phyloP scores from a whole-genome alignment of 345 rosid species.

The Kandelia obovata region DNA sequence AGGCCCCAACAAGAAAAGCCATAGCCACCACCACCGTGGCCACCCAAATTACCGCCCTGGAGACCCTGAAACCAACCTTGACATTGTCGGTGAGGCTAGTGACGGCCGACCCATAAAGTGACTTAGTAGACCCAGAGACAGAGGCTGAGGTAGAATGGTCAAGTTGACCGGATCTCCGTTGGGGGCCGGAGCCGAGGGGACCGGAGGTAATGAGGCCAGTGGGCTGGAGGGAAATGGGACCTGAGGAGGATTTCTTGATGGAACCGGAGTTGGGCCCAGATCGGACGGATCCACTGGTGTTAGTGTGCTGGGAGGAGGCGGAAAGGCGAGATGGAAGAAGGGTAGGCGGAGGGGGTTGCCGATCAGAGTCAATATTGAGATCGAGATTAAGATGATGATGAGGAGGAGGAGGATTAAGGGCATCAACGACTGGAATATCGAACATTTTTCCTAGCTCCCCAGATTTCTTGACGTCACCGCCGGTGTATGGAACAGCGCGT shows the following conservation, averaged over 20 bases:
- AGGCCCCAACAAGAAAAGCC: slow-evolving; percentile 64
- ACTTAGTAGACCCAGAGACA: slow-evolving; percentile 39
- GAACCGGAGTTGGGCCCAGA: slow-evolving; percentile 77
- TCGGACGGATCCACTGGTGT: slow-evolving; percentile 76
- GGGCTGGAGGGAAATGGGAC: slow-evolving; percentile 71
- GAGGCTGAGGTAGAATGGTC: slow-evolving; percentile 30
- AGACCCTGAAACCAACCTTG: slow-evolving; percentile 72
- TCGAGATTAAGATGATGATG: too few relatives aligned
- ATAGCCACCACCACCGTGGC: slow-evolving; percentile 57
- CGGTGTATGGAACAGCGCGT: slow-evolving; percentile 79
- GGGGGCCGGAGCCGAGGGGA: slow-evolving; percentile 42
- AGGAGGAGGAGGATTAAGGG: slow-evolving; percentile 24
- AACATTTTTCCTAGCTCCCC: slow-evolving; percentile 97
- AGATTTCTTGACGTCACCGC: slow-evolving; percentile 88
- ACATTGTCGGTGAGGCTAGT: slow-evolving; percentile 60
- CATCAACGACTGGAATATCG: slow-evolving; percentile 58
- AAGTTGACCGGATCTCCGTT: slow-evolving; percentile 71
- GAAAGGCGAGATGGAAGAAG: slow-evolving; percentile 54
- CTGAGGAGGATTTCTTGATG: slow-evolving; percentile 55
- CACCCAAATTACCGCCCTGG: slow-evolving; percentile 72
- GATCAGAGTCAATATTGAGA: too few relatives aligned
- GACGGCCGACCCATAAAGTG: slow-evolving; percentile 73
- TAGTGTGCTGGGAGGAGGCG: slow-evolving; percentile 65
- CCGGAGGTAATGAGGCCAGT: slow-evolving; percentile 96
- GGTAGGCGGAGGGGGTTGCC: slow-evolving; percentile 29